A percentile compares a stretch with the other conserved stretches of the same genome.
Evolutionary conservation across 495 filamentous ascomycete species (phyloP).

Genomic region (Penicillium ucsense): DNA sequence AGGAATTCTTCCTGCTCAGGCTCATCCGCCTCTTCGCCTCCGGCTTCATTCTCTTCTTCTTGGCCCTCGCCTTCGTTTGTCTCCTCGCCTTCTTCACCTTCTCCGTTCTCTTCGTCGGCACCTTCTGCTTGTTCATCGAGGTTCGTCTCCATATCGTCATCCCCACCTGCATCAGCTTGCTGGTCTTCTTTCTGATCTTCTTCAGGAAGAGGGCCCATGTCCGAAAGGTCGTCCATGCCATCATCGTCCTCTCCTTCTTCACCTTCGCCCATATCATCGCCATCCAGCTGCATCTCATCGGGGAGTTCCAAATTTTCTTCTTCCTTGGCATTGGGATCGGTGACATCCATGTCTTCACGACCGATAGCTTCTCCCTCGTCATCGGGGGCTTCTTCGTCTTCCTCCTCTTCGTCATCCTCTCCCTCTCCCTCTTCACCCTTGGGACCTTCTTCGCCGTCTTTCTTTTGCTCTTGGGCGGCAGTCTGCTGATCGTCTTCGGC

Average conservation of each 20-base stretch:
- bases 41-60: constrained; percentile 46
- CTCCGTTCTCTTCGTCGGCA: constrained; percentile 29
- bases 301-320: constrained; percentile 55
- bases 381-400: constrained; percentile 48
- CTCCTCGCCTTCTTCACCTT: constrained; percentile 26
- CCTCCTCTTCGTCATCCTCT: constrained; percentile 47
- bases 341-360: constrained; percentile 50
- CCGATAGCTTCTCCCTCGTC: constrained; percentile 54
- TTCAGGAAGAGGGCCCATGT: constrained; percentile 51
- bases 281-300: constrained; percentile 62
- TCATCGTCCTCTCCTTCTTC: constrained; percentile 58
- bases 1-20: constrained; percentile 34
- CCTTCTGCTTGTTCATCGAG: constrained; percentile 25
- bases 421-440: constrained; percentile 36
- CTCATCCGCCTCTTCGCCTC: constrained; percentile 37
- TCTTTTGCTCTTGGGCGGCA: constrained; percentile 48
- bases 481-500: constrained; percentile 54
- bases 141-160: constrained; percentile 32
- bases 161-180: constrained; percentile 23
- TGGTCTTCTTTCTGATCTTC: constrained; percentile 30
- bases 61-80: constrained; percentile 36
- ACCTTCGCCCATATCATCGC: constrained; percentile 51
- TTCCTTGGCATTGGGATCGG: constrained; percentile 66
- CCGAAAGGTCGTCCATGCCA: constrained; percentile 61
- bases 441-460: constrained; percentile 33